Conservation (phyloP, 192 early-diverging fungal species). For the Backusella psychrophila region DNA sequence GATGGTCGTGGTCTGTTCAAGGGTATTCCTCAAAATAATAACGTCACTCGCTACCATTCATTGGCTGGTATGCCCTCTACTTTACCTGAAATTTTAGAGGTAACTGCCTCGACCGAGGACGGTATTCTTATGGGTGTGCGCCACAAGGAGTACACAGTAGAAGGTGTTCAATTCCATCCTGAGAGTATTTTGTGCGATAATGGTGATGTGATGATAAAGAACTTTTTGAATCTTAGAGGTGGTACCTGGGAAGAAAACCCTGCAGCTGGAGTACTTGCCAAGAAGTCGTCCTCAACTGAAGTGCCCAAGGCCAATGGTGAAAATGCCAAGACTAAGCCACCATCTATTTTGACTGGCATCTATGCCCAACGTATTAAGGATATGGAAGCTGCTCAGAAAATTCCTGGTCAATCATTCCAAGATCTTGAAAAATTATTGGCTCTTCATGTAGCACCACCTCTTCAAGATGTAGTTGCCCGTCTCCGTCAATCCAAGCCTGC, state of each 20-base stretch:
- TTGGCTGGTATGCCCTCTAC: slow-evolving; percentile 84
- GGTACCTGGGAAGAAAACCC: slow-evolving; percentile 83
- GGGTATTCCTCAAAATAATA: slow-evolving; percentile 80
- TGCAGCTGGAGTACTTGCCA: slow-evolving; percentile 36
- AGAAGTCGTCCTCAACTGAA: slow-evolving; percentile 1
- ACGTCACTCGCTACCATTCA: slow-evolving; percentile 95
- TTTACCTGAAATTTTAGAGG: slow-evolving; percentile 77
- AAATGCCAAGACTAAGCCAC: slow-evolving; percentile 42
- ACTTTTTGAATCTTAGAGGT: slow-evolving; percentile 86
- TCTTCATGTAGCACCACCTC: slow-evolving; percentile 69
- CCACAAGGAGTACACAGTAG: slow-evolving; percentile 84
- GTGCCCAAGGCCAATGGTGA: neutral
- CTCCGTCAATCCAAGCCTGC: slow-evolving; percentile 64
- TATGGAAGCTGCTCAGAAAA: slow-evolving; percentile 62
- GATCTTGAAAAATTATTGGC: slow-evolving; percentile 71
- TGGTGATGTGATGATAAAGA: slow-evolving; percentile 83
- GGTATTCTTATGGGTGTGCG: slow-evolving; percentile 94
- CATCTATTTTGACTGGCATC: slow-evolving; percentile 82
- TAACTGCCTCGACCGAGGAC: slow-evolving; percentile 83
- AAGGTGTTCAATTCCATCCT: slow-evolving; percentile 98
- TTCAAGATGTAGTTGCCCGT: slow-evolving; percentile 77
- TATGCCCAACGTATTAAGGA: slow-evolving; percentile 78
- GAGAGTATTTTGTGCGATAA: slow-evolving; percentile 96
- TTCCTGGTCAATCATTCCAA: slow-evolving; percentile 69
- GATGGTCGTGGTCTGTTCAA: slow-evolving; percentile 88